phyloP scores from a whole-genome alignment of 2,329 filamentous ascomycete species.

The Aspergillus nomiae region DNA sequence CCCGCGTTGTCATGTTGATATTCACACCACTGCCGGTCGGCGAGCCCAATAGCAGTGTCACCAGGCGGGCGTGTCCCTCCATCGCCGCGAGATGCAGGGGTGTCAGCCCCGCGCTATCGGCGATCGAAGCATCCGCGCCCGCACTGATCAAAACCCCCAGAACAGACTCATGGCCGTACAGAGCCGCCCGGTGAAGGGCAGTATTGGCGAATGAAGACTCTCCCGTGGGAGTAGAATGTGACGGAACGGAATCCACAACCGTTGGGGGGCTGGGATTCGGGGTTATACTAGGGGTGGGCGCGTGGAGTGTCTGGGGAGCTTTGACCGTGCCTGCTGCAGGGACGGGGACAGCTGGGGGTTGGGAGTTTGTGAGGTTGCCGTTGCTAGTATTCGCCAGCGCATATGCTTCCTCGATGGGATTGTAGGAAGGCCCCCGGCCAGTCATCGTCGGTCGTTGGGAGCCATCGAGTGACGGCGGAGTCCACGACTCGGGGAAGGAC shows the following conservation, averaged over 20 bases:
- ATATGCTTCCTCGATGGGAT: not conserved
- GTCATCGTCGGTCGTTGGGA: not conserved
- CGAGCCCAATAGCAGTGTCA: not conserved
- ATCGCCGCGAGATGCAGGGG: constrained; percentile 11
- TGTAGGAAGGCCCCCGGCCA: not conserved
- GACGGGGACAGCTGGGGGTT: not conserved
- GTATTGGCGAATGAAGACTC: not conserved
- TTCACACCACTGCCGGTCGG: not conserved
- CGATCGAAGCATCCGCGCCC: constrained; percentile 10
- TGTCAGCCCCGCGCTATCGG: constrained; percentile 11
- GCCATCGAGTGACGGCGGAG: not conserved
- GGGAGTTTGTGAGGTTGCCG: not conserved
- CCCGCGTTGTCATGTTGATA: constrained; percentile 7
- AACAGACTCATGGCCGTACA: not conserved
- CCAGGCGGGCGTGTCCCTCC: constrained; percentile 7
- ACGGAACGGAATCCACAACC: not conserved
- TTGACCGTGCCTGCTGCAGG: not conserved
- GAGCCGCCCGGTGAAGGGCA: not conserved
- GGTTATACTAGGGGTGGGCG: not conserved
- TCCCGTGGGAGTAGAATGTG: not conserved
- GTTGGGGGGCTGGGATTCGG: not conserved
- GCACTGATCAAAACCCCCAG: constrained; percentile 11
- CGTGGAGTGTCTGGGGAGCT: not conserved
- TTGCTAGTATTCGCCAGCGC: not conserved
- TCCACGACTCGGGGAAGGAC: not conserved